Evolutionary conservation across 2,329 filamentous ascomycete genomes (phyloP), one percentile per base, ranked within the genome.

Genomic region (Diaporthe longicolla): DNA sequence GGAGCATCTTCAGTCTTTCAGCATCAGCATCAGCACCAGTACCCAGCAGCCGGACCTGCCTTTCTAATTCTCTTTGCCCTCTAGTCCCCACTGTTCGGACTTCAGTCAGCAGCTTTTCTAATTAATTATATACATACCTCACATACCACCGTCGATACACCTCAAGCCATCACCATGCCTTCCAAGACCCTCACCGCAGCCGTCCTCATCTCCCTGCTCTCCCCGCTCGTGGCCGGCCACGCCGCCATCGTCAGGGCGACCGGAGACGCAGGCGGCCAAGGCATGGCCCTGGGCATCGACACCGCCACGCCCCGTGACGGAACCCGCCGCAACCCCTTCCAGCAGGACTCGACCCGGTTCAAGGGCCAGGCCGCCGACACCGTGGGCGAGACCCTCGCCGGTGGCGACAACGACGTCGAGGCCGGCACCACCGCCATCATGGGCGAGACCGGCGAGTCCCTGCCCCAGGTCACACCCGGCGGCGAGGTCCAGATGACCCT

Each of bases 331-430:
- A 83, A 86, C 68, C 91, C 91, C 54, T 92, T 92, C 85, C 91
- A 93, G 83, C 87, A 89, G 76, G 91, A 93, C 77, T 85, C 86
- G 70, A 93, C 91, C 66, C 89, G 89, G 71, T 93, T 93, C 87
- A 83, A 84, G 70, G 54, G 71, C 55, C 19, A 75, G 24, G 65
- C 79, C 80, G 79, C 80, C 81, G 75, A 80, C 77, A 74, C 82
- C 79, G 77, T 81, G 83, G 76, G 82, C 78, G 43, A 81, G 80
- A 83, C 85, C 81, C 85, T 82, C 78, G 80, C 85, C 77, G 78
- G 84, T 80, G 91, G 91, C 71, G 82, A 83, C 82, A 92, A 92
- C 83, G 80, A 89, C 74, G 80, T 90, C 77, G 85, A 91, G 80
- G 79, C 85, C 40, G 90, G 89, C 74, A 92, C 90, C 59, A 80